These are phyloP conservation scores for Diaporthe sp. DNA, from an alignment of 2,329 filamentous ascomycete genomes.

Conservation along the genomic window DNA sequence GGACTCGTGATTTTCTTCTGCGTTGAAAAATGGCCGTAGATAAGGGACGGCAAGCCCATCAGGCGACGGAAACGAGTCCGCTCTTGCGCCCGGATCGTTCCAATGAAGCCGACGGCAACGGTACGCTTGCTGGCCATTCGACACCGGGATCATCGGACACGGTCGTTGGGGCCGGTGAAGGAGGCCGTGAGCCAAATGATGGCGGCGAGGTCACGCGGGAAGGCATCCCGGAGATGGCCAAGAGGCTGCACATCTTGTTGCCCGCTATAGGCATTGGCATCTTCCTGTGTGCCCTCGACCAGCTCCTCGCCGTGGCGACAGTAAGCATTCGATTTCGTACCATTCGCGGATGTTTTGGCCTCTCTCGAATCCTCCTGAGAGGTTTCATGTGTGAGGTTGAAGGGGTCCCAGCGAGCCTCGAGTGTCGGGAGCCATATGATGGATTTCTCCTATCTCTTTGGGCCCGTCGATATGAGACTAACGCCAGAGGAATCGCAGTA, in stretches of 20 bases:
- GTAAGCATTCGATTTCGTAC: not conserved
- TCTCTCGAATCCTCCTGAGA: not conserved
- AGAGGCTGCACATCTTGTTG: conserved; percentile 55
- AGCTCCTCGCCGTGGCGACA: conserved; percentile 82
- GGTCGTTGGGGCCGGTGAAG: not conserved
- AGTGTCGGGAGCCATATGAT: not conserved
- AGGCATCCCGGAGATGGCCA: conserved; percentile 49
- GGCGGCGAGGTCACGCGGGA: conserved; percentile 39
- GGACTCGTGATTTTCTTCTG: not conserved
- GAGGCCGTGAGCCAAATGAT: not conserved
- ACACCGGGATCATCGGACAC: conserved; percentile 7
- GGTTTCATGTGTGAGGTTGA: not conserved
- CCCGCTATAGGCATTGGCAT: conserved; percentile 57
- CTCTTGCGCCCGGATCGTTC: conserved; percentile 24
- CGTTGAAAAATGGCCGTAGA: conserved; percentile 23
- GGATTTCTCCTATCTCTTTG: not conserved
- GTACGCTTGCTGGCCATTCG: conserved; percentile 9
- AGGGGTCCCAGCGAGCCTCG: not conserved
- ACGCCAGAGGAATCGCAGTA: conserved; percentile 57
- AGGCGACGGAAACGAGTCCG: conserved; percentile 36
- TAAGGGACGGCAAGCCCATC: not conserved
- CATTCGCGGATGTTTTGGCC: not conserved
- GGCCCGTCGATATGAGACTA: not conserved
- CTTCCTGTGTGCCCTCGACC: conserved; percentile 80
- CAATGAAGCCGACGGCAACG: not conserved